Percentiles rank a stretch among this genome's conserved stretches.
These are phyloP conservation scores for Linderniella brevidens DNA, from an alignment of 257 asterid genomes.

Conservation along the genomic window DNA sequence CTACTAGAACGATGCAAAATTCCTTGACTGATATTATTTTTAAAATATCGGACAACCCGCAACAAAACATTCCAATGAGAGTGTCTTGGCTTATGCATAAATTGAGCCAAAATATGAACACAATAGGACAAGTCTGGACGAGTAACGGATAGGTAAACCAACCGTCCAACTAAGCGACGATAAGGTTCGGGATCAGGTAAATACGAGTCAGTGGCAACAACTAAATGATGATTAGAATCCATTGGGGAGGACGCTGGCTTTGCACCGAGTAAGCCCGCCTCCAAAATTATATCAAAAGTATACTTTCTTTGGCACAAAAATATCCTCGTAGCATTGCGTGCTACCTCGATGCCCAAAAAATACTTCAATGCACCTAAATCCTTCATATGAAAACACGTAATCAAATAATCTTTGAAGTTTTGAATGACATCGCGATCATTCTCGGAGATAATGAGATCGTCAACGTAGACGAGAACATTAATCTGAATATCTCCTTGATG, in stretches of 20 bases:
- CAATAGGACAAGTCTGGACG: neutral
- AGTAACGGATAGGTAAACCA: neutral
- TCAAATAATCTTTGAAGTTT: slow-evolving; percentile 1
- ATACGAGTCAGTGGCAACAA: accelerated
- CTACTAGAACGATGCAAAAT: too few relatives aligned
- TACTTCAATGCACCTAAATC: slow-evolving; percentile 1
- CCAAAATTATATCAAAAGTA: neutral
- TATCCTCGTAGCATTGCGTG: neutral
- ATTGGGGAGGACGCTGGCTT: neutral
- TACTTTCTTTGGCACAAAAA: slow-evolving; percentile 3
- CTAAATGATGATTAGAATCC: neutral
- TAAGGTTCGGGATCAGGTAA: neutral
- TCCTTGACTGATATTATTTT: too few relatives aligned
- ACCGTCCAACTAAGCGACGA: neutral
- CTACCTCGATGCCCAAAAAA: slow-evolving; percentile 5
- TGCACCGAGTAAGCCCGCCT: neutral
- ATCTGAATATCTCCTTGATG: too few relatives aligned
- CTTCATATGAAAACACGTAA: slow-evolving; percentile 7
- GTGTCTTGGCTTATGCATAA: slow-evolving; percentile 7
- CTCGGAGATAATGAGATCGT: slow-evolving; percentile 4
- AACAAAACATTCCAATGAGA: neutral
- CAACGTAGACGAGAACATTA: slow-evolving; percentile 4
- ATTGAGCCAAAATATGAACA: slow-evolving; percentile 2
- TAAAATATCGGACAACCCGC: too few relatives aligned
- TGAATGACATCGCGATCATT: neutral